phyloP scores from a whole-genome alignment of 139 green algal species.

The Nannochloris sp. region DNA sequence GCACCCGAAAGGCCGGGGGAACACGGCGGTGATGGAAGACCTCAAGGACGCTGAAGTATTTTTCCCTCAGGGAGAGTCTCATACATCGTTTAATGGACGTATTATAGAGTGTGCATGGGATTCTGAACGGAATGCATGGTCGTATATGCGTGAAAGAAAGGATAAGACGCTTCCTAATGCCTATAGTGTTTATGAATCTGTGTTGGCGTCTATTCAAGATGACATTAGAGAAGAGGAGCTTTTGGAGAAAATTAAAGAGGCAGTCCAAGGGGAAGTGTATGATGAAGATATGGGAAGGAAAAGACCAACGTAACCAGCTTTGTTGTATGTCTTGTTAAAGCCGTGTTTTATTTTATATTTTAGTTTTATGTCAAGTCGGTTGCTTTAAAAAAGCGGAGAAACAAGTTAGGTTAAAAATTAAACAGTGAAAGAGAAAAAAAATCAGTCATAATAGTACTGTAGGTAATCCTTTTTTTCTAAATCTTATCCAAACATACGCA shows the following conservation, averaged over 20 bases:
- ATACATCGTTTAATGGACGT: conserved; percentile 26
- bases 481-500: too few relatives aligned
- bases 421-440: too few relatives aligned
- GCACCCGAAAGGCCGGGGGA: not conserved
- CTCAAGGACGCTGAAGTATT: conserved; percentile 21
- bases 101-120: conserved; percentile 84
- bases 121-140: conserved; percentile 44
- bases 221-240: conserved; percentile 41
- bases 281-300: not conserved
- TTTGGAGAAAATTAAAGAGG: conserved; percentile 15
- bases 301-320: not conserved
- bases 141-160: conserved; percentile 69
- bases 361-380: not conserved
- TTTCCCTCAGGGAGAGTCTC: conserved; percentile 28
- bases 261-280: conserved; percentile 12
- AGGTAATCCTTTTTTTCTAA: too few relatives aligned
- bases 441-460: too few relatives aligned
- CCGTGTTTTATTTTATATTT: not conserved
- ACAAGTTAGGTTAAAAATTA: too few relatives aligned
- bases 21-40: not conserved
- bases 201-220: conserved; percentile 34
- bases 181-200: conserved; percentile 63
- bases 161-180: conserved; percentile 85
- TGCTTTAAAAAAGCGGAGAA: not conserved
- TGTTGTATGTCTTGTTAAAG: too few relatives aligned